Percentiles rank a stretch among this genome's conserved stretches.
Evolutionary conservation across 805 yeast species (phyloP).

Genomic region (Metschnikowia cerradonensis): DNA sequence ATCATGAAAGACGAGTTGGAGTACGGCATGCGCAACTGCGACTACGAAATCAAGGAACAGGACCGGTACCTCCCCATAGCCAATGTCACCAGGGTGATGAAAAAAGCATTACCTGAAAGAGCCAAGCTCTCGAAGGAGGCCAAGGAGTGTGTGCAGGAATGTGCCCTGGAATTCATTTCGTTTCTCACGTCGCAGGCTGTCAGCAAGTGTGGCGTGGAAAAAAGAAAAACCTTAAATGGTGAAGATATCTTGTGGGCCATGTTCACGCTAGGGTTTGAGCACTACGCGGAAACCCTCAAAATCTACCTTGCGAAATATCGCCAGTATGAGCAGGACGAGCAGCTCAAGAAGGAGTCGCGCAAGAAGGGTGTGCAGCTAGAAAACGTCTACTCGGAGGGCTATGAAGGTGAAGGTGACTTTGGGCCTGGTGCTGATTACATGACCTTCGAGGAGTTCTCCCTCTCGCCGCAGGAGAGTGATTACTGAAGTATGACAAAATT

Average conservation of each 20-base stretch:
- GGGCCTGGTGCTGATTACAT: constrained; percentile 7
- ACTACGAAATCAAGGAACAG: constrained; percentile 42
- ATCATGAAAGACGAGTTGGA: constrained; percentile 5
- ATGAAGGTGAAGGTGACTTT: constrained; percentile 1
- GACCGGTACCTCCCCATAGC: constrained; percentile 43
- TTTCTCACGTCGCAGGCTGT: constrained; percentile 65
- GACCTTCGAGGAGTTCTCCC: constrained; percentile 9
- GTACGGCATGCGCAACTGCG: constrained; percentile 22
- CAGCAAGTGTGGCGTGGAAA: constrained; percentile 60
- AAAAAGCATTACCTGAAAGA: constrained; percentile 62
- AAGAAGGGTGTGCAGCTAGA: neutral
- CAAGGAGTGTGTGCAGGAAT: constrained; percentile 72
- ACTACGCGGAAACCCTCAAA: constrained; percentile 64
- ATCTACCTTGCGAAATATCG: constrained; percentile 66
- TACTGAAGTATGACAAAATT: neutral
- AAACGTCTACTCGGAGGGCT: constrained; percentile 4
- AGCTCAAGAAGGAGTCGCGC: constrained; percentile 8
- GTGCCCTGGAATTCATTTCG: constrained; percentile 64
- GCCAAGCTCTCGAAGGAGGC: constrained; percentile 80
- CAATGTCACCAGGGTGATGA: constrained; percentile 69
- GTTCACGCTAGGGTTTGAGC: constrained; percentile 64
- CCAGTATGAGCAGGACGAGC: constrained; percentile 29
- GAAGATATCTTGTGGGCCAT: constrained; percentile 64
- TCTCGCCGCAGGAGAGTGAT: neutral
- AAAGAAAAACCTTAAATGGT: constrained; percentile 67